phyloP scores from a whole-genome alignment of 1,139 yeast species.

The Candida gigantensis region DNA sequence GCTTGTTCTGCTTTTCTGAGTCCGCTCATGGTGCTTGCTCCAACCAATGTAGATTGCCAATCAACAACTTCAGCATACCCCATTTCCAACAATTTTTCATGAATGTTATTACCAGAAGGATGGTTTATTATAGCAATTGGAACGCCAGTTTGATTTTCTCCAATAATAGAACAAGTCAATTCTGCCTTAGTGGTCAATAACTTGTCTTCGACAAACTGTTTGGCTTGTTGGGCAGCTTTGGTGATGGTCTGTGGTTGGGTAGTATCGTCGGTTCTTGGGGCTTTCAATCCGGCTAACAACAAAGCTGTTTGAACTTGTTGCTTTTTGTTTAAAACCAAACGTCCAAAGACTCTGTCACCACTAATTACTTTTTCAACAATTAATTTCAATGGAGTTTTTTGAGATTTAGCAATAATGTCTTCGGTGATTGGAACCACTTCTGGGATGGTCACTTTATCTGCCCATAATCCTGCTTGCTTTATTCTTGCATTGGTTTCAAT shows the following conservation, averaged over 20 bases:
- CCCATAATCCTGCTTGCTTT: constrained; percentile 61
- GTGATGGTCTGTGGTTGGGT: constrained; percentile 42
- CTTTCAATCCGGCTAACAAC: constrained; percentile 69
- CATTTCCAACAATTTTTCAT: constrained; percentile 61
- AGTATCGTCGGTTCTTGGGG: constrained; percentile 66
- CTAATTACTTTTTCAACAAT: constrained; percentile 75
- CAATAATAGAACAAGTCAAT: constrained; percentile 56
- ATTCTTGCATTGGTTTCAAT: constrained; percentile 52
- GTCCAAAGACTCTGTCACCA: constrained; percentile 71
- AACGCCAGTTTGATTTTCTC: constrained; percentile 61
- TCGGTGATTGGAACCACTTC: constrained; percentile 38
- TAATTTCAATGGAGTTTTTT: constrained; percentile 46
- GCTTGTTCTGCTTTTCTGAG: constrained; percentile 67
- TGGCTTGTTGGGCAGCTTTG: constrained; percentile 69
- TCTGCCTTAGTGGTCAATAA: constrained; percentile 59
- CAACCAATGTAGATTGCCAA: constrained; percentile 79
- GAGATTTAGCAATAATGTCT: constrained; percentile 37
- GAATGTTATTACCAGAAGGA: constrained; percentile 69
- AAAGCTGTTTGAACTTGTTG: constrained; percentile 56
- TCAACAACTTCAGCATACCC: constrained; percentile 80
- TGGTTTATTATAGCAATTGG: constrained; percentile 67
- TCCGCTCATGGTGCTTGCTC: constrained; percentile 60
- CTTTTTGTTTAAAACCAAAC: constrained; percentile 48
- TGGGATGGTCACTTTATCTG: constrained; percentile 18
- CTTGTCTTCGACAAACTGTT: constrained; percentile 64